These are phyloP conservation scores for Endothia cerciana DNA, from an alignment of 2,329 filamentous ascomycete species.

Conservation along the genomic window DNA sequence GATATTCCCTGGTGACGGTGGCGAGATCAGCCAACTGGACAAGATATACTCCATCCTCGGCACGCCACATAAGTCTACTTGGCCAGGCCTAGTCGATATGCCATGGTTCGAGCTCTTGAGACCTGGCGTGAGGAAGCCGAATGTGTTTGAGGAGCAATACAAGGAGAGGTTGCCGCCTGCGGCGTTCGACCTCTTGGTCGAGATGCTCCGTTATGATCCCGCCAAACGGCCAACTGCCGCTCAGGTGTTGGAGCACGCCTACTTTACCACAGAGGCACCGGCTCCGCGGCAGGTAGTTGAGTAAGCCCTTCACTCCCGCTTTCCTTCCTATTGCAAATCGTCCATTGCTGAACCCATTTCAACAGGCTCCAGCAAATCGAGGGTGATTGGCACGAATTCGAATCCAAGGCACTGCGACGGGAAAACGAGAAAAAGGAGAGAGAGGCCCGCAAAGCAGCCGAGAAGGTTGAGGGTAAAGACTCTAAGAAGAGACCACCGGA, in stretches of 20 bases:
- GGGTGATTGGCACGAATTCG: constrained; percentile 98
- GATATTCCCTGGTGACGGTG: constrained; percentile 93
- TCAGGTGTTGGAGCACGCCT: constrained; percentile 82
- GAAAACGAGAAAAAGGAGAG: constrained; percentile 75
- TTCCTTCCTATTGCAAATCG: background rate
- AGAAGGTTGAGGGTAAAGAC: constrained; percentile 42
- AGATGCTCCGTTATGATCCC: constrained; percentile 92
- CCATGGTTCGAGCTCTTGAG: constrained; percentile 95
- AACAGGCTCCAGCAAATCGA: constrained; percentile 74
- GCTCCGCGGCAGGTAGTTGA: constrained; percentile 76
- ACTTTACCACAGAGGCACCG: constrained; percentile 85
- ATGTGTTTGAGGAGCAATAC: constrained; percentile 83
- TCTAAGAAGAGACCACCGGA: constrained; percentile 46
- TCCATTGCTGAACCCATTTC: background rate
- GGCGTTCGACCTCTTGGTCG: constrained; percentile 79
- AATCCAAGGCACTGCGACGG: constrained; percentile 90
- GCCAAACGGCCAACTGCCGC: constrained; percentile 79
- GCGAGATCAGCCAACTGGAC: constrained; percentile 93
- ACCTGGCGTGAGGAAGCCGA: constrained; percentile 72
- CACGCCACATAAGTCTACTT: constrained; percentile 81
- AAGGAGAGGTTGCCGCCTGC: constrained; percentile 74
- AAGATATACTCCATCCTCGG: constrained; percentile 95
- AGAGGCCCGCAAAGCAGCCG: constrained; percentile 52
- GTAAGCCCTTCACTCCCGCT: constrained; percentile 54
- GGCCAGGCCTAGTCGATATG: constrained; percentile 91